phyloP scores from a whole-genome alignment of 768 basidiomycete genomes.

The Boletus eberwhitei region DNA sequence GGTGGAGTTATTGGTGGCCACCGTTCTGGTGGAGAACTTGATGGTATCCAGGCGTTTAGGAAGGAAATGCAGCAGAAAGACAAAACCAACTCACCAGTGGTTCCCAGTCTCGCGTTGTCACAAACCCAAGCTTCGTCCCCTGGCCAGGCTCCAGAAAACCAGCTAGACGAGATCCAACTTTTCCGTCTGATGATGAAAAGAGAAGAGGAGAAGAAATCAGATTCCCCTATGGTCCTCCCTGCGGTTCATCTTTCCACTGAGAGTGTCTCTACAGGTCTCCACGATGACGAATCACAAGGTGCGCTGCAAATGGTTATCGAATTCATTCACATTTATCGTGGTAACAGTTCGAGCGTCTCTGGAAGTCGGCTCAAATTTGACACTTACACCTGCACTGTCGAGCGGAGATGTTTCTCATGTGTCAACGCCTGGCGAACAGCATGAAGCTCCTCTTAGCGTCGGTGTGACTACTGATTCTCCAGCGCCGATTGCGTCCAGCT shows the following conservation, averaged over 20 bases:
- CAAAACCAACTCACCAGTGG: constrained; percentile 37
- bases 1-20: constrained; percentile 65
- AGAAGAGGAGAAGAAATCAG: constrained; percentile 52
- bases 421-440: constrained; percentile 16
- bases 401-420: constrained; percentile 13
- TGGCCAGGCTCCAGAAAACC: constrained; percentile 30
- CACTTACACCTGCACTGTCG: not conserved
- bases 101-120: constrained; percentile 6
- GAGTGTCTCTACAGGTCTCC: constrained; percentile 3
- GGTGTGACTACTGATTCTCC: constrained; percentile 1
- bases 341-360: constrained; percentile 5
- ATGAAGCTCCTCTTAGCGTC: not conserved
- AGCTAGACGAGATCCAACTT: constrained; percentile 77
- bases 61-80: constrained; percentile 78
- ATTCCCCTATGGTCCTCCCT: constrained; percentile 11
- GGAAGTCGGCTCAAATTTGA: constrained; percentile 9
- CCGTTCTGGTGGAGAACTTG: constrained; percentile 61
- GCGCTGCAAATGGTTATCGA: not conserved
- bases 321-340: constrained; percentile 11
- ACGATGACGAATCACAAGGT: constrained; percentile 21
- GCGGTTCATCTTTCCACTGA: constrained; percentile 8
- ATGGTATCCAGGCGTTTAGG: constrained; percentile 87
- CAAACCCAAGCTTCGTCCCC: constrained; percentile 23
- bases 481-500: constrained; percentile 8
- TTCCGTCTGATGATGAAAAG: constrained; percentile 83